Conservation (phyloP, 2,329 filamentous ascomycete genomes). For the Talaromyces sp. region DNA sequence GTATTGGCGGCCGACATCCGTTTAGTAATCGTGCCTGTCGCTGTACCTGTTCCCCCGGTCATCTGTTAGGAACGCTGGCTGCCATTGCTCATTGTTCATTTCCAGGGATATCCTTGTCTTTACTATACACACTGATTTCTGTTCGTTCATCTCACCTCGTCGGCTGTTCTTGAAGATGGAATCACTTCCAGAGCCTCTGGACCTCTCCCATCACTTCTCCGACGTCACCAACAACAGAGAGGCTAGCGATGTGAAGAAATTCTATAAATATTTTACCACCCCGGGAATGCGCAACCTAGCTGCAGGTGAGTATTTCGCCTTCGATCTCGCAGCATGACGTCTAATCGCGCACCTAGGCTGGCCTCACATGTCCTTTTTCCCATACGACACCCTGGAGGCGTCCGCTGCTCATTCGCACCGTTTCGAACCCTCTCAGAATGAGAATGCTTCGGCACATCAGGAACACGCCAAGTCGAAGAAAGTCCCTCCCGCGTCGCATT, state of each 20-base stretch:
- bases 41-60: background rate
- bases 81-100: background rate
- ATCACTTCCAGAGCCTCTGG: constrained; percentile 47
- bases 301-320: constrained; percentile 40
- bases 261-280: constrained; percentile 77
- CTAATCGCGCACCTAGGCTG: constrained; percentile 52
- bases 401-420: constrained; percentile 68
- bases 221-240: constrained; percentile 59
- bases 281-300: constrained; percentile 58
- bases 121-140: background rate
- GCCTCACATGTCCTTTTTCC: constrained; percentile 76
- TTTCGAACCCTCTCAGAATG: constrained; percentile 58
- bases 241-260: constrained; percentile 66
- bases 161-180: background rate
- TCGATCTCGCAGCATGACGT: background rate
- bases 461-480: constrained; percentile 23
- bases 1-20: background rate
- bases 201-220: constrained; percentile 76
- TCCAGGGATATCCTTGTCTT: background rate
- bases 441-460: constrained; percentile 54
- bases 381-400: constrained; percentile 85
- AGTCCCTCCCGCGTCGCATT: constrained; percentile 40
- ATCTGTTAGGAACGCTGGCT: background rate
- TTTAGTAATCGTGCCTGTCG: background rate
- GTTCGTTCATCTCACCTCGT: background rate